phyloP scores from a whole-genome alignment of 768 basidiomycete genomes.

The Russula earlei region DNA sequence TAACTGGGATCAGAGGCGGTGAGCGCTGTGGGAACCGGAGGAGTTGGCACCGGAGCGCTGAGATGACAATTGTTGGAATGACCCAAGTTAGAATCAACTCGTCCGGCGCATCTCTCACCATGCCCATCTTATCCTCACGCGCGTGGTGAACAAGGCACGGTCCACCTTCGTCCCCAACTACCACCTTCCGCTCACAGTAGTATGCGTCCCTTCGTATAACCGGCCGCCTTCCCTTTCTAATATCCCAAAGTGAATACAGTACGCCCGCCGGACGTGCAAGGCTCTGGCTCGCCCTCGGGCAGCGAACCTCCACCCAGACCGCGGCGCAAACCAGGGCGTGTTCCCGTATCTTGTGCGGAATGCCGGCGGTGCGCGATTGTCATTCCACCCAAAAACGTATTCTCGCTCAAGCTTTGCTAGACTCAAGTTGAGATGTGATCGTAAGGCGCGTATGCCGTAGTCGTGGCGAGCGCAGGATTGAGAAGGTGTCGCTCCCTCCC shows the following conservation, averaged over 20 bases:
- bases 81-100: not conserved
- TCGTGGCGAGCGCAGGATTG: not conserved
- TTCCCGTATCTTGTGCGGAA: constrained; percentile 29
- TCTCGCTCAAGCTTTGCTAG: constrained; percentile 23
- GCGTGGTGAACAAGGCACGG: not conserved
- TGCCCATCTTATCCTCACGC: not conserved
- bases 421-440: constrained; percentile 58
- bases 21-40: no score
- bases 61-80: no score
- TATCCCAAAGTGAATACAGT: not conserved
- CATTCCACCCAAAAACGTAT: not conserved
- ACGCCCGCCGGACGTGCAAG: not conserved
- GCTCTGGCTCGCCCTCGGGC: constrained; percentile 3
- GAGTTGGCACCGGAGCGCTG: no score
- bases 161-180: not conserved
- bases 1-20: no score
- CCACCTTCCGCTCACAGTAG: not conserved
- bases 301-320: constrained; percentile 11
- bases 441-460: constrained; percentile 35
- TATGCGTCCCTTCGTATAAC: no score
- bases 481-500: not conserved
- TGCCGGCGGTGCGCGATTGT: constrained; percentile 29
- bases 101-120: not conserved
- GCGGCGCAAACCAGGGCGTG: constrained; percentile 21
- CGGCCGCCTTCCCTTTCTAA: not conserved